phyloP scores from a whole-genome alignment of 2,329 filamentous ascomycete species.

The Ceratocystis albifundus region DNA sequence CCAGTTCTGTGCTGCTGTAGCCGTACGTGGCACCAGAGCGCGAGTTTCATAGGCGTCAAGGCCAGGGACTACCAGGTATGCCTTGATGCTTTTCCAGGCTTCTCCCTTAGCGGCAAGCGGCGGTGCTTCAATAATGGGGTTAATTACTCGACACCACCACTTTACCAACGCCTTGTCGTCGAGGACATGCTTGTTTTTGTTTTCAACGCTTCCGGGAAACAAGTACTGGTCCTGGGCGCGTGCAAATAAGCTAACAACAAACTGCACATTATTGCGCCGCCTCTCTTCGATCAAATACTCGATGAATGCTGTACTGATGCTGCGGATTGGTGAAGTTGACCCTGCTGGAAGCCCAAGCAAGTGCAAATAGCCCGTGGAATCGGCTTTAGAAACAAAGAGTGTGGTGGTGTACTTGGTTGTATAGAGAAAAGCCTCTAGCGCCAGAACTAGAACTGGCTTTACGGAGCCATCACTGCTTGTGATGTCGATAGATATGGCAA shows the following conservation, averaged over 20 bases:
- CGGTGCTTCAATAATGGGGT: slow-evolving; percentile 54
- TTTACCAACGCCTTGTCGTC: slow-evolving; percentile 81
- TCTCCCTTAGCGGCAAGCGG: slow-evolving; percentile 27
- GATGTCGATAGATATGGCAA: slow-evolving; percentile 40
- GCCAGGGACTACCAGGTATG: slow-evolving; percentile 78
- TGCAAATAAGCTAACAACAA: slow-evolving; percentile 82
- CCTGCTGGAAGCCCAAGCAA: slow-evolving; percentile 51
- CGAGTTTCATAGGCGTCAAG: slow-evolving; percentile 69
- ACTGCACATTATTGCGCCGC: slow-evolving; percentile 51
- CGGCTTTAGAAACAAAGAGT: slow-evolving; percentile 91
- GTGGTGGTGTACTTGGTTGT: slow-evolving; percentile 69
- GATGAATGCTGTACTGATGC: slow-evolving; percentile 64
- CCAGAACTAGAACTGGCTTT: slow-evolving; percentile 59
- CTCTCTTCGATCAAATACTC: slow-evolving; percentile 58
- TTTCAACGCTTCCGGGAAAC: slow-evolving; percentile 83
- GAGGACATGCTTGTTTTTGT: slow-evolving; percentile 75
- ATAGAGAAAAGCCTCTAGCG: slow-evolving; percentile 80
- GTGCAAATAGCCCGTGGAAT: slow-evolving; percentile 80
- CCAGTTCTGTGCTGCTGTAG: slow-evolving; percentile 42
- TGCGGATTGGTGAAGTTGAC: slow-evolving; percentile 60
- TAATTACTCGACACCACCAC: slow-evolving; percentile 89
- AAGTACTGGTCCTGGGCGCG: slow-evolving; percentile 87
- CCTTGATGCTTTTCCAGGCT: slow-evolving; percentile 45
- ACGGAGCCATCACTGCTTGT: slow-evolving; percentile 24
- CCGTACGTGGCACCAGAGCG: slow-evolving; percentile 57